Evolutionary conservation across 1,139 yeast species (phyloP).

Genomic region (Sugiyamaella novakii): DNA sequence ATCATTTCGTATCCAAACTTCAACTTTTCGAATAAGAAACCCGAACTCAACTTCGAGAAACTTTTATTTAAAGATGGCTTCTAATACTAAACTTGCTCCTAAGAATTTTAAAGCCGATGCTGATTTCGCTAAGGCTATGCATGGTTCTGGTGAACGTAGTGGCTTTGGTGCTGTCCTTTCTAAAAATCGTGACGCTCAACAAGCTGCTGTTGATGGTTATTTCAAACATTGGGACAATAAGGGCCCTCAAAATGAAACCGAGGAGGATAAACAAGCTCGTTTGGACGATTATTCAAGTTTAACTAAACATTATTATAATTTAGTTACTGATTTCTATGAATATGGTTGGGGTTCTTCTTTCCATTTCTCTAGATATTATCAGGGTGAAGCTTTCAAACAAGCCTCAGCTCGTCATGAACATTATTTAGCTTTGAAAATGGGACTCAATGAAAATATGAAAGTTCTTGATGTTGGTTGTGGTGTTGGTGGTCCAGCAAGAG

Average conservation of each 20-base stretch:
- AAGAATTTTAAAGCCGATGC: slow-evolving; percentile 45
- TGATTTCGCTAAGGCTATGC: slow-evolving; percentile 80
- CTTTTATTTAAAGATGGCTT: slow-evolving; percentile 26
- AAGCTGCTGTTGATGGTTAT: slow-evolving; percentile 84
- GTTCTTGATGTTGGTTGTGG: slow-evolving; percentile 99
- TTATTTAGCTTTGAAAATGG: slow-evolving; percentile 86
- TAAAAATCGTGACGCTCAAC: slow-evolving; percentile 78
- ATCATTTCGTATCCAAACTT: no score
- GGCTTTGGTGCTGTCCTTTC: slow-evolving; percentile 78
- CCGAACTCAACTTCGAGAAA: slow-evolving; percentile 16
- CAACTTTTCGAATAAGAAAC: neutral
- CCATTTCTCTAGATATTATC: slow-evolving; percentile 93
- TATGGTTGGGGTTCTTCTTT: slow-evolving; percentile 99
- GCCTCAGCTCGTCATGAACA: slow-evolving; percentile 98
- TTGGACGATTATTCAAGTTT: slow-evolving; percentile 65
- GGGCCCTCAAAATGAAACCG: slow-evolving; percentile 60
- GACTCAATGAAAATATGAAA: slow-evolving; percentile 72
- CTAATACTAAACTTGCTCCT: slow-evolving; percentile 43
- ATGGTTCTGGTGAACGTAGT: slow-evolving; percentile 67
- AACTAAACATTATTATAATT: slow-evolving; percentile 94
- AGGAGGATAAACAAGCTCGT: slow-evolving; percentile 54
- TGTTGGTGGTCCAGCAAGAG: slow-evolving; percentile 99
- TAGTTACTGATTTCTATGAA: slow-evolving; percentile 95
- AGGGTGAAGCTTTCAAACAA: slow-evolving; percentile 91
- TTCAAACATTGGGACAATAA: slow-evolving; percentile 89